Percentiles rank a stretch among this genome's conserved stretches.
Conservation (phyloP, 495 filamentous ascomycete species). For the Penicillium lividum region DNA sequence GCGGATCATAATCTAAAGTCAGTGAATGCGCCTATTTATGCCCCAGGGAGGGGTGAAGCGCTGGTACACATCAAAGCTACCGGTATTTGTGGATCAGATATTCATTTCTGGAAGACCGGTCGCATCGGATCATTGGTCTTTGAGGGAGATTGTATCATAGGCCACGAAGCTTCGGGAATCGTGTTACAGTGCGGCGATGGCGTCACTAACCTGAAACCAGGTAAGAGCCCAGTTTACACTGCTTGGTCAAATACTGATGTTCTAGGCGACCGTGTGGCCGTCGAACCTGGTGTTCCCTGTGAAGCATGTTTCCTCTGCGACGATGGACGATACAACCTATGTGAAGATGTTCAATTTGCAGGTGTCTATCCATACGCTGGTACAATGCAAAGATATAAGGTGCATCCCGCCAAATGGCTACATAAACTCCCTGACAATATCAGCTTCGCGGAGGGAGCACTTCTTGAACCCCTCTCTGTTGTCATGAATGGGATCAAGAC, state of each 20-base stretch:
- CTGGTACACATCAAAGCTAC: constrained; percentile 53
- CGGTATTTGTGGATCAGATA: constrained; percentile 61
- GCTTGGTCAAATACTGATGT: not conserved
- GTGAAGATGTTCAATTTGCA: constrained; percentile 68
- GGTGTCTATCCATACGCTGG: constrained; percentile 61
- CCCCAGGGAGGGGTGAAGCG: constrained; percentile 48
- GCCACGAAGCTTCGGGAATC: constrained; percentile 74
- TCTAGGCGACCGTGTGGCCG: constrained; percentile 68
- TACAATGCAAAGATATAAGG: constrained; percentile 58
- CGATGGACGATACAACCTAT: constrained; percentile 76
- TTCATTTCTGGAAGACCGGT: constrained; percentile 78
- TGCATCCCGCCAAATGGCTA: constrained; percentile 62
- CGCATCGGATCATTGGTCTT: constrained; percentile 73
- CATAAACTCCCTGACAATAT: constrained; percentile 64
- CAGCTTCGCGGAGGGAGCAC: constrained; percentile 64
- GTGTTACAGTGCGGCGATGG: constrained; percentile 63
- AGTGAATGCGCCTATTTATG: constrained; percentile 52
- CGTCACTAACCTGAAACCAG: constrained; percentile 35
- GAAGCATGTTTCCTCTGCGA: constrained; percentile 62
- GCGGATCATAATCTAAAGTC: constrained; percentile 54
- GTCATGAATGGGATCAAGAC: constrained; percentile 68
- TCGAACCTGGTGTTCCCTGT: constrained; percentile 76
- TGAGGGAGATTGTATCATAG: constrained; percentile 67
- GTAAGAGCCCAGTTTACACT: constrained; percentile 13
- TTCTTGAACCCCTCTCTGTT: constrained; percentile 76